Evolutionary conservation across 257 asterid genomes (phyloP).

Genomic region (Petunia secreta): DNA sequence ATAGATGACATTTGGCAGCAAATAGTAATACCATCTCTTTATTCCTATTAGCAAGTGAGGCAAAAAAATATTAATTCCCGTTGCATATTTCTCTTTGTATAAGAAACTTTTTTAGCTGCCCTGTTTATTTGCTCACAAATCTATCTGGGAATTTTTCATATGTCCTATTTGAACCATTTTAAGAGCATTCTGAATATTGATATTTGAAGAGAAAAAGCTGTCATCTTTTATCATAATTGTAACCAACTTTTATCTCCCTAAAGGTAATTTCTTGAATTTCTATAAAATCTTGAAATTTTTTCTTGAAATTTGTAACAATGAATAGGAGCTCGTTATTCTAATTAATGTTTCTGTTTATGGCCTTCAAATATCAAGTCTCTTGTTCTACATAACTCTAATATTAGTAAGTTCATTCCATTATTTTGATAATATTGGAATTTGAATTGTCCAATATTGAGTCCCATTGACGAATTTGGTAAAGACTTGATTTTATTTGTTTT

Average conservation of each 20-base stretch:
- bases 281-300: neutral
- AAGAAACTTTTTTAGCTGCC: neutral
- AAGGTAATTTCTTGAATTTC: neutral
- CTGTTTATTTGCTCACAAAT: too few species aligned
- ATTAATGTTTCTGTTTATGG: conserved; percentile 44
- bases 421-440: too few species aligned
- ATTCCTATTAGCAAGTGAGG: neutral
- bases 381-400: conserved; percentile 41
- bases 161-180: neutral
- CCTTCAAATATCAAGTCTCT: conserved; percentile 44
- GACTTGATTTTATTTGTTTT: too few species aligned
- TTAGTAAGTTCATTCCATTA: conserved; percentile 28
- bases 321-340: conserved; percentile 59
- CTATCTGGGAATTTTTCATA: too few species aligned
- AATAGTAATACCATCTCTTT: neutral
- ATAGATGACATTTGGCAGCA: too few species aligned
- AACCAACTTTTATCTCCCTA: conserved; percentile 4
- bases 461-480: too few species aligned
- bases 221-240: neutral
- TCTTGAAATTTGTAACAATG: neutral
- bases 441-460: too few species aligned
- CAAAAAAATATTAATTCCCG: neutral
- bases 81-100: neutral
- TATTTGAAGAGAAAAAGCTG: conserved; percentile 1
- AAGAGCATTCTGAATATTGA: neutral